Evolutionary conservation across 768 basidiomycete species (phyloP), one percentile per base, ranked within the genome.

Genomic region (Boletus bicolor): DNA sequence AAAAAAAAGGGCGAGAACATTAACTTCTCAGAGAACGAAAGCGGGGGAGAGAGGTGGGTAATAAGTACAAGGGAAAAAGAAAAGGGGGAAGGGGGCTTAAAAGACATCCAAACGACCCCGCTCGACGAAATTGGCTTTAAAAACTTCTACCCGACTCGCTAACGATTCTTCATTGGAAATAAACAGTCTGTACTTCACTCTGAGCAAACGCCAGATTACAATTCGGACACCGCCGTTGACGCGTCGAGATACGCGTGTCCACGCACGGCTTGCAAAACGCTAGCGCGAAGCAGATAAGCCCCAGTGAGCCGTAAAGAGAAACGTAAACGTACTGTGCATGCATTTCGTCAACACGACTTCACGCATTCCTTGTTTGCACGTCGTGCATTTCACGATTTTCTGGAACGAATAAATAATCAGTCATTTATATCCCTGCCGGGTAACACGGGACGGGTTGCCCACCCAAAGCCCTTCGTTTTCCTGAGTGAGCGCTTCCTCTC

Each of bases 191-290:
- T n/a, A 93, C 91, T 59, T 98, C 94, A 47, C 85, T 86, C 62
- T 86, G 83, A 5, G 87, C 86, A 73, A 98, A 98, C 1, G 80
- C 72, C 34, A 88, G 65, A 58, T 87, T 87, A 68, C 95, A 98
- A 7, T 88, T 86, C 24, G 94, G 94, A 73, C 95, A 98, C 70
- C 95, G 95, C 28, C 95, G 86, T 68, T 97, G 94, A 55, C 95
- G 84, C 15, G 90, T 93, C 28, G 87, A 74, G 62, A 98, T 80
- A 41, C 96, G 87, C n/a, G 85, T 78, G 59, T 97, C 94, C 35
- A 98, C 80, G 67, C 89, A 97, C 52, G 78, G 69, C 71, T 84
- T 87, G 73, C 91, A 92, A 73, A 95, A 95, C 0, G 92, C 93
- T 93, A 60, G 10, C 37, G 52, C 7, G 15, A 17, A 34, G 15